Evolutionary conservation across 1,139 yeast genomes (phyloP).

Genomic region (Candida pseudocylindracea): DNA sequence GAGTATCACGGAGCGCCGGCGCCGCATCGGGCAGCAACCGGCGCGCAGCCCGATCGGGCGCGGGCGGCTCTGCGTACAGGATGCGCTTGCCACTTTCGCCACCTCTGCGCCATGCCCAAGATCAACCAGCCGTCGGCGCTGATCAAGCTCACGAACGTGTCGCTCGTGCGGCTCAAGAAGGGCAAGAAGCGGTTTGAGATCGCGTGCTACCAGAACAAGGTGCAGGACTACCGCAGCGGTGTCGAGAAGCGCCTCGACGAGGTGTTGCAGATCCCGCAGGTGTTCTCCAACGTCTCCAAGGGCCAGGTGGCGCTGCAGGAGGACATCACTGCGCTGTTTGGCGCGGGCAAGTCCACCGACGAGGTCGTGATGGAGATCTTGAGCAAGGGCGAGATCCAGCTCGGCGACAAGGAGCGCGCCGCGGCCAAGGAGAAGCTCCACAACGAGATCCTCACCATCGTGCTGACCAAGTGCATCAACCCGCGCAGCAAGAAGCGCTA

Average conservation of each 20-base stretch:
- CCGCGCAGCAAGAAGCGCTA: slow-evolving; percentile 80
- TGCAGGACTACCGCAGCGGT: slow-evolving; percentile 82
- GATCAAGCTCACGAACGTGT: slow-evolving; percentile 80
- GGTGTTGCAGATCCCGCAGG: slow-evolving; percentile 89
- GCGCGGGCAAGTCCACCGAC: slow-evolving; percentile 44
- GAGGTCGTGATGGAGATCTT: slow-evolving; percentile 59
- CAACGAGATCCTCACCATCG: slow-evolving; percentile 63
- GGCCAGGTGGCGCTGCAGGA: slow-evolving; percentile 88
- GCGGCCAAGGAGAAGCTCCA: slow-evolving; percentile 55
- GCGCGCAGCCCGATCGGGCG: too few species aligned
- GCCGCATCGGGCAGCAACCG: too few species aligned
- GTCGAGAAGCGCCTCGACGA: slow-evolving; percentile 89
- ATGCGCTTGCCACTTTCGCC: too few species aligned
- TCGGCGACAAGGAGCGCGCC: slow-evolving; percentile 81
- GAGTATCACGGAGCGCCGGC: too few species aligned
- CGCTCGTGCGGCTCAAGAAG: slow-evolving; percentile 75
- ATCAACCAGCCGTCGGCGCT: slow-evolving; percentile 78
- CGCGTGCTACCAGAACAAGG: slow-evolving; percentile 93
- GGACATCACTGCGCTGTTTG: slow-evolving; percentile 54
- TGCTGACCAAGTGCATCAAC: slow-evolving; percentile 80
- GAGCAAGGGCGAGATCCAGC: slow-evolving; percentile 80
- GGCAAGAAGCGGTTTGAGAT: slow-evolving; percentile 84
- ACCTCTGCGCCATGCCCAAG: slow-evolving; percentile 19
- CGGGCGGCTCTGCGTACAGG: too few species aligned
- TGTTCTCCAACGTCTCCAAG: slow-evolving; percentile 78